These are phyloP conservation scores for Gaultheria prostrata DNA, from an alignment of 148 eudicot genomes.

Conservation along the genomic window DNA sequence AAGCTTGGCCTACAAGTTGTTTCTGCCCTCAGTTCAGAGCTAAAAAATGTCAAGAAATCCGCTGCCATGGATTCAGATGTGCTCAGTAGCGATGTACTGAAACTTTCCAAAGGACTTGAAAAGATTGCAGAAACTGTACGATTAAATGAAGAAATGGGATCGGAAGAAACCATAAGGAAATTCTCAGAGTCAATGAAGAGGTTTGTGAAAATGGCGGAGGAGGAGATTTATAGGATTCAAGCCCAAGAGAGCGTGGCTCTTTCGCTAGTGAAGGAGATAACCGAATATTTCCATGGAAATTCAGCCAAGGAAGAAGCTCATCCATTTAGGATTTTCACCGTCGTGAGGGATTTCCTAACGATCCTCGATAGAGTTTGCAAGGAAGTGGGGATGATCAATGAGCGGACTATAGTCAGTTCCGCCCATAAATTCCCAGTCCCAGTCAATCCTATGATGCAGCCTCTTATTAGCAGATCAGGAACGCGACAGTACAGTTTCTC, in stretches of 20 bases:
- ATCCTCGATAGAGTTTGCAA: constrained; percentile 84
- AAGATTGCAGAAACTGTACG: constrained; percentile 56
- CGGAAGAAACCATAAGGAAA: constrained; percentile 28
- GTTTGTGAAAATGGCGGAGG: constrained; percentile 74
- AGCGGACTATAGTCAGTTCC: constrained; percentile 64
- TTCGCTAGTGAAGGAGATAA: constrained; percentile 88
- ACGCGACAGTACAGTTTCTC: constrained; percentile 52
- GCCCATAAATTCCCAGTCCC: constrained; percentile 83
- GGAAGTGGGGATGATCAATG: constrained; percentile 90
- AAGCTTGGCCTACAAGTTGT: constrained; percentile 87
- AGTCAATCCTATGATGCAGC: constrained; percentile 65
- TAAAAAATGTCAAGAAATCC: constrained; percentile 78
- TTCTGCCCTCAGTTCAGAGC: constrained; percentile 70
- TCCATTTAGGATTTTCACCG: constrained; percentile 88
- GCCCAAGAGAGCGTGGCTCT: constrained; percentile 89
- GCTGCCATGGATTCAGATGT: constrained; percentile 93
- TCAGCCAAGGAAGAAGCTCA: constrained; percentile 98
- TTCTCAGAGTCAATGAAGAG: constrained; percentile 69
- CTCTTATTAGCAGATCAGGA: constrained; percentile 43
- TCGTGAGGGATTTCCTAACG: constrained; percentile 78
- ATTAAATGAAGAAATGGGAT: constrained; percentile 34
- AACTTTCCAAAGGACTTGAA: constrained; percentile 61
- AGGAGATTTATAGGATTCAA: constrained; percentile 68
- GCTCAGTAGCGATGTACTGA: constrained; percentile 63
- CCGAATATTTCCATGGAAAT: constrained; percentile 96